Conservation (phyloP, 176 grass and related monocot species). For the Phoenix roebelenii region DNA sequence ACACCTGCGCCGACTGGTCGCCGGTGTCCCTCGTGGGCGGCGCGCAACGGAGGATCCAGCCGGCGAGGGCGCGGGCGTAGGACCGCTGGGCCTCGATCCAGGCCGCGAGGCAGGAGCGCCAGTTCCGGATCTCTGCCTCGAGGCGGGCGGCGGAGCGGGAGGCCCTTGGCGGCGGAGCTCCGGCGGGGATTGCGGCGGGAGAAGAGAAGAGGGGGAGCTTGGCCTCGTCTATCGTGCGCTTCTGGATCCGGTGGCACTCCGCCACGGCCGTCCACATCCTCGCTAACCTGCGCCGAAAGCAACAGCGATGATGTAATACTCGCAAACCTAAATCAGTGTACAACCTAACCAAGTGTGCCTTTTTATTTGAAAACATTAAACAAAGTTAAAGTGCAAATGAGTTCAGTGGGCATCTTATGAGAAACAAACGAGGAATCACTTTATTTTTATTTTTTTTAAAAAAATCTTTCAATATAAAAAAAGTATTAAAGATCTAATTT, state of each 20-base stretch:
- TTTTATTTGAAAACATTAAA: no score
- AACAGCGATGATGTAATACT: no score
- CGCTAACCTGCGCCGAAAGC: conserved; percentile 25
- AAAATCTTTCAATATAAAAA: no score
- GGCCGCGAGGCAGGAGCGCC: conserved; percentile 38
- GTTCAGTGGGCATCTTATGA: no score
- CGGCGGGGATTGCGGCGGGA: conserved; percentile 1
- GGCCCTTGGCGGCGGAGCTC: conserved; percentile 15
- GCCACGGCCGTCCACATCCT: conserved; percentile 60
- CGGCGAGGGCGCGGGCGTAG: conserved; percentile 60
- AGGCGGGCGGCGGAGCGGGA: conserved; percentile 25
- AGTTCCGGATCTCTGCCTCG: conserved; percentile 45
- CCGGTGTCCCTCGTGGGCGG: conserved; percentile 14
- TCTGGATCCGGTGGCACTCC: conserved; percentile 65
- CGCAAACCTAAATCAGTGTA: no score
- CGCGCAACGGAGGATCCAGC: conserved; percentile 47
- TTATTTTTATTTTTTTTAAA: no score
- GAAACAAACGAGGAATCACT: no score
- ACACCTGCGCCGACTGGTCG: conserved; percentile 2
- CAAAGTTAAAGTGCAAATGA: no score
- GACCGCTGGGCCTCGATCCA: conserved; percentile 52
- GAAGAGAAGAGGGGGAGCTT: conserved; percentile 37
- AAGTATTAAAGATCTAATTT: no score
- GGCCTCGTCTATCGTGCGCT: conserved; percentile 58
- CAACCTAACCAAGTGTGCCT: background rate